Evolutionary conservation across 192 early-diverging fungal species (phyloP), one percentile per base, ranked within the genome.

Genomic region (Powellomyces hirtus): DNA sequence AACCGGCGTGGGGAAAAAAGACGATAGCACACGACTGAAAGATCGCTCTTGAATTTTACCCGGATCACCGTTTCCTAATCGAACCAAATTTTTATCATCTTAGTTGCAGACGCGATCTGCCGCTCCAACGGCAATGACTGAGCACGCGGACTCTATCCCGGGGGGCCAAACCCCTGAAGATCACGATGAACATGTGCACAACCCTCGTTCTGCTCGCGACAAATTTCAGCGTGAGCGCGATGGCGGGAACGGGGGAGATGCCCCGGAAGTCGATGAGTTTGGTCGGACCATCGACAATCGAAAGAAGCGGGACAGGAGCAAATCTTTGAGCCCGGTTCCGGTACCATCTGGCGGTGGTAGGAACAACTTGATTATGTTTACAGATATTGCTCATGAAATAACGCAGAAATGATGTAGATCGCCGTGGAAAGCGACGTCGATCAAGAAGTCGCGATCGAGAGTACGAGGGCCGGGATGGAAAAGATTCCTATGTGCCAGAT

Each of bases 161-260:
- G n/a, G n/a, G n/a, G n/a, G n/a, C n/a, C n/a, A n/a, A n/a, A n/a
- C 40, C 40, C 40, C 40, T 42, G 11, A 36, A 40, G 5, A 52
- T 18, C 20, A 61, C 10, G 58, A 13, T n/a, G 11, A n/a, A n/a
- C 10, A n/a, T 42, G 40, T 10, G 40, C 16, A 49, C 16, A 24
- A 49, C n/a, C 53, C 53, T 10, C 50, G 63, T 29, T 20, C 45
- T 14, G 45, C 60, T 26, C 73, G 73, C 22, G 59, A 68, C 38
- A 72, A 72, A 37, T 76, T 76, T 51, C 64, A 36, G 37, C 53
- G 65, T 34, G 75, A 76, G 38, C 62, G 75, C 5, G 60, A 76
- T 49, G 75, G 64, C 34, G 64, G 46, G 14, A 16, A 37, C 10
- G 16, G 27, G 31, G 58, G 56, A 6, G 38, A 52, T 34, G 57